Conservation (phyloP, 495 filamentous ascomycete genomes). For the Podospora australis region DNA sequence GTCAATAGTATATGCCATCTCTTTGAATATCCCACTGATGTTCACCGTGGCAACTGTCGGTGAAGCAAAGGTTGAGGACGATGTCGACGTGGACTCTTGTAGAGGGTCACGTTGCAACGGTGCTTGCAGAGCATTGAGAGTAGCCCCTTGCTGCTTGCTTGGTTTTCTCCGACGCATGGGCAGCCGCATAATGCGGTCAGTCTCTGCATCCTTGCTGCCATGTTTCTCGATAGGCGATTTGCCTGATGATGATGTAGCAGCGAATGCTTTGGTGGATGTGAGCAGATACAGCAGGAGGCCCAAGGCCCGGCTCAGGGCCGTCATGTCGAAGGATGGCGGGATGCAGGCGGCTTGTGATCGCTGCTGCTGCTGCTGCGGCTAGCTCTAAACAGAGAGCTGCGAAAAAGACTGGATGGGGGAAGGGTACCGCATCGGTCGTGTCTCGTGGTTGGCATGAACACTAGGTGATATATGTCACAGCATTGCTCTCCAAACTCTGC, state of each 20-base stretch:
- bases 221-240: background rate
- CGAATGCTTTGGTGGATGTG: background rate
- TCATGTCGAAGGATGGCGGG: no score
- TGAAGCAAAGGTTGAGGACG: background rate
- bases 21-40: slow-evolving; percentile 10
- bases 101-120: no score
- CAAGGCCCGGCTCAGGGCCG: background rate
- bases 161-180: background rate
- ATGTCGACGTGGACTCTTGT: background rate
- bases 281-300: background rate
- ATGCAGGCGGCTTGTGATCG: no score
- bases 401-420: no score
- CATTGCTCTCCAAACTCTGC: no score
- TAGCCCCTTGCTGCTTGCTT: background rate
- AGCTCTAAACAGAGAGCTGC: no score
- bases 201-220: background rate
- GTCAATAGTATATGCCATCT: slow-evolving; percentile 16
- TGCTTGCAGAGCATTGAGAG: no score
- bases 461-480: no score
- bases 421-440: no score
- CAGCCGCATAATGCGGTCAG: background rate
- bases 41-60: slow-evolving; percentile 3
- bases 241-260: slow-evolving; percentile 1
- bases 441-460: no score
- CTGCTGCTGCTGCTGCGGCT: no score